Conservation (phyloP, 371 early-diverging fungal genomes). For the Mucor piriformis region DNA sequence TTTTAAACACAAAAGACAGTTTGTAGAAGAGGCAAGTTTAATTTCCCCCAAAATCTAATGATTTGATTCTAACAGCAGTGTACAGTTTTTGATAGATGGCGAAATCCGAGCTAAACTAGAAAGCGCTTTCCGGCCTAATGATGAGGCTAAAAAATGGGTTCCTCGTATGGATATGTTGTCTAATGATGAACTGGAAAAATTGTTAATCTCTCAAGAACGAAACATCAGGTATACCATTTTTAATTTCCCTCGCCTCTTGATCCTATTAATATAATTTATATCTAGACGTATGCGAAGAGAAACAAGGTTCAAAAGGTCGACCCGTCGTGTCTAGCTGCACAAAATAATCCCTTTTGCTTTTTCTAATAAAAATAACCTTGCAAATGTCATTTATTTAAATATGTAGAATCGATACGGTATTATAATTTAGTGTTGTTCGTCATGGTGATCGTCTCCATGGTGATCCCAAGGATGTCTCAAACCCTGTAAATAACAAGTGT, state of each 20-base stretch:
- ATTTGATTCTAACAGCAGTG: neutral
- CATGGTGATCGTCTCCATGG: slow-evolving; percentile 55
- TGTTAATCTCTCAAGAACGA: slow-evolving; percentile 80
- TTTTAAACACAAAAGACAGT: slow-evolving; percentile 68
- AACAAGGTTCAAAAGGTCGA: slow-evolving; percentile 36
- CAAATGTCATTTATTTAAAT: slow-evolving; percentile 2
- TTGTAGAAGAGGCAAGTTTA: slow-evolving; percentile 56
- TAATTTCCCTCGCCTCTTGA: neutral
- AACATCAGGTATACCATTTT: slow-evolving; percentile 66
- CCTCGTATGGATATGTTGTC: slow-evolving; percentile 81
- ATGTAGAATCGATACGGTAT: slow-evolving; percentile 2
- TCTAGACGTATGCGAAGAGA: slow-evolving; percentile 39
- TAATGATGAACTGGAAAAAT: slow-evolving; percentile 81
- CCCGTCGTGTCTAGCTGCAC: slow-evolving; percentile 13
- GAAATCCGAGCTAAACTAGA: slow-evolving; percentile 51
- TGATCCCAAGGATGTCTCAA: slow-evolving; percentile 77
- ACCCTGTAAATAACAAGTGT: slow-evolving; percentile 38
- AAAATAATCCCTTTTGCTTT: neutral
- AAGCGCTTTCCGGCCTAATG: slow-evolving; percentile 64
- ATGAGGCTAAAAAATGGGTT: slow-evolving; percentile 77
- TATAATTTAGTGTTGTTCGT: slow-evolving; percentile 47
- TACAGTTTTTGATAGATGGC: slow-evolving; percentile 35
- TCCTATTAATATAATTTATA: neutral
- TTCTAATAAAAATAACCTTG: neutral
- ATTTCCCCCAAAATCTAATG: no score